phyloP scores from a whole-genome alignment of 495 filamentous ascomycete species.

The Xylaria scruposa region DNA sequence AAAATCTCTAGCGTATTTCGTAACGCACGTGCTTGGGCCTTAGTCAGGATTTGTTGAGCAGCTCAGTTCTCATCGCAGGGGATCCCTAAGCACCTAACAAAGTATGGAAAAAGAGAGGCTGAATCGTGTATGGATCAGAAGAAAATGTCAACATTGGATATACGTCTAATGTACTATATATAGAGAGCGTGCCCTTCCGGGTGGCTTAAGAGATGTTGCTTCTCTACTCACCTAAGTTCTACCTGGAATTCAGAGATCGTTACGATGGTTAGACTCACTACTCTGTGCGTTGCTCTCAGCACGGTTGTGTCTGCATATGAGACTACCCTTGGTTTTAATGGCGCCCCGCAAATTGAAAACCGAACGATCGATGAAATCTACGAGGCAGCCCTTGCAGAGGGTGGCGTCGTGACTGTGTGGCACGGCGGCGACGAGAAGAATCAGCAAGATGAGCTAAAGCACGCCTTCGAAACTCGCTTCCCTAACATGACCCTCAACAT shows the following conservation, averaged over 20 bases:
- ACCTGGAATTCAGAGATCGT: not conserved
- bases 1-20: not conserved
- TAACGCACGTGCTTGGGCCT: not conserved
- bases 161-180: constrained; percentile 3
- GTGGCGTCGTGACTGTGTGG: constrained; percentile 39
- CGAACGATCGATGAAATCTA: constrained; percentile 47
- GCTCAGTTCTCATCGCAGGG: not conserved
- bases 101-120: not conserved
- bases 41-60: constrained; percentile 19
- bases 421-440: constrained; percentile 46
- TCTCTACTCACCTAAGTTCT: not conserved
- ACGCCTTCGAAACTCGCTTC: constrained; percentile 41
- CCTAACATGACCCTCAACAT: constrained; percentile 46
- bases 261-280: constrained; percentile 4
- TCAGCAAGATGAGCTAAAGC: constrained; percentile 37
- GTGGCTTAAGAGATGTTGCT: not conserved
- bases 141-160: constrained; percentile 7
- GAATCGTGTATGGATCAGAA: not conserved
- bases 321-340: constrained; percentile 24
- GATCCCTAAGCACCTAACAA: not conserved
- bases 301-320: constrained; percentile 26
- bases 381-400: constrained; percentile 42
- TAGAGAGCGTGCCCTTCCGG: constrained; percentile 1
- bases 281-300: not conserved
- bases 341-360: constrained; percentile 34